Evolutionary conservation across 2,329 filamentous ascomycete species (phyloP).

Genomic region (Cladophialophora carrionii): DNA sequence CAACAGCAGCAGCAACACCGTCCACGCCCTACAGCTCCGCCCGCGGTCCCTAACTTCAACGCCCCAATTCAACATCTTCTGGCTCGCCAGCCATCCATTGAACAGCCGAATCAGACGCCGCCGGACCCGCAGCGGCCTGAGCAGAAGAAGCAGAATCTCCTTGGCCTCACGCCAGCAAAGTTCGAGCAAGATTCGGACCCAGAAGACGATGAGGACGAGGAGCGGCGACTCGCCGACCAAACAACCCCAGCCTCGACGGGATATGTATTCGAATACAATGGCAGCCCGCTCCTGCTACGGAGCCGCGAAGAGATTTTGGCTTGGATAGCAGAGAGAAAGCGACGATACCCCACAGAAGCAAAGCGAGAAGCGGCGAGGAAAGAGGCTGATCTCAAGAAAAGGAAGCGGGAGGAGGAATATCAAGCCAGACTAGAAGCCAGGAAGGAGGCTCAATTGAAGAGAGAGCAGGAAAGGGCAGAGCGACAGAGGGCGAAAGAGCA

Average conservation of each 20-base stretch:
- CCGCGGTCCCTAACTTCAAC: constrained; percentile 38
- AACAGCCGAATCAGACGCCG: constrained; percentile 33
- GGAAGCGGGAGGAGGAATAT: constrained; percentile 67
- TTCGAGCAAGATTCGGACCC: constrained; percentile 53
- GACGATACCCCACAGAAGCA: constrained; percentile 76
- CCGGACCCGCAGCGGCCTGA: constrained; percentile 40
- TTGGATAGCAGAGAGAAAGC: constrained; percentile 80
- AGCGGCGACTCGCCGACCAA: constrained; percentile 45
- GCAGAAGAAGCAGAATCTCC: constrained; percentile 50
- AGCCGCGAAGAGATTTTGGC: constrained; percentile 69
- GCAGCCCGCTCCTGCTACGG: constrained; percentile 57
- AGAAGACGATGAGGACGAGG: constrained; percentile 48
- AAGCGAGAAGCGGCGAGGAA: constrained; percentile 56
- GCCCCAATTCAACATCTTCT: constrained; percentile 34
- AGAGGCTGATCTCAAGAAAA: constrained; percentile 60
- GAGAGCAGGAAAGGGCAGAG: constrained; percentile 36
- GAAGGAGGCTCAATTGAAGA: constrained; percentile 44
- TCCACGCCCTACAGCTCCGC: constrained; percentile 33
- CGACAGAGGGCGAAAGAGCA: constrained; percentile 22
- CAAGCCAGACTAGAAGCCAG: constrained; percentile 46
- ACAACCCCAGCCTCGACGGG: constrained; percentile 37
- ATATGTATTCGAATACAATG: constrained; percentile 60
- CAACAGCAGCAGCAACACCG: constrained; percentile 16
- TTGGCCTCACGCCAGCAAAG: constrained; percentile 52
- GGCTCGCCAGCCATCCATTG: constrained; percentile 26